Conservation (phyloP, 306 rosid species). For the Fragaria ananassa region DNA sequence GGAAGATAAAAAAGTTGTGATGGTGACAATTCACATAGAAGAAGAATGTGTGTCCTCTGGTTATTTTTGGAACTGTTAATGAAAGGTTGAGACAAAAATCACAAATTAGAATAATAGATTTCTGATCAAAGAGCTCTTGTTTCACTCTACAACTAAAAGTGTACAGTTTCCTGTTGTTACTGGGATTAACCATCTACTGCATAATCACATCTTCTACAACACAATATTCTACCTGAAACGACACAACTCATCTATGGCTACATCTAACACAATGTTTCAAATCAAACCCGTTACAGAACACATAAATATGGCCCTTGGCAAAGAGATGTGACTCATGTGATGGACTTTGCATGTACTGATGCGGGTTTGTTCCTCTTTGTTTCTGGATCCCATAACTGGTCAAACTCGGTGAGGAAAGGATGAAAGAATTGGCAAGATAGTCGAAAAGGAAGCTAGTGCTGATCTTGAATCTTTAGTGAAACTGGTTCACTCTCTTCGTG, state of each 20-base stretch:
- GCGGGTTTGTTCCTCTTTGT: constrained; percentile 10
- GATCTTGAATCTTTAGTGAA: constrained; percentile 52
- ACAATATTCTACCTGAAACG: not conserved
- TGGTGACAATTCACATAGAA: not conserved
- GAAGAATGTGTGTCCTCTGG: not conserved
- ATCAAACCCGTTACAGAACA: not conserved
- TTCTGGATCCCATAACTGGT: constrained; percentile 18
- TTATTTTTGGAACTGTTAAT: not conserved
- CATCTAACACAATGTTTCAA: constrained; percentile 8
- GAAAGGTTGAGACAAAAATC: not conserved
- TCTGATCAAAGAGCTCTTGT: not conserved
- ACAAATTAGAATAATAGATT: not conserved
- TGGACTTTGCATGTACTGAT: constrained; percentile 9
- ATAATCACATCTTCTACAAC: not conserved
- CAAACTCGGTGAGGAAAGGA: constrained; percentile 16
- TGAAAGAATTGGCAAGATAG: not conserved
- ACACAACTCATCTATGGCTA: not conserved
- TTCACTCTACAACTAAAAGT: not conserved
- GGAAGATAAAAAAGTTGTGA: not conserved
- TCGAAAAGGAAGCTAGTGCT: constrained; percentile 30
- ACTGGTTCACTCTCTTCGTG: constrained; percentile 77
- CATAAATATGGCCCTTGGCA: constrained; percentile 8
- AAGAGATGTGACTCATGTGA: not conserved
- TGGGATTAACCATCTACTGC: constrained; percentile 2
- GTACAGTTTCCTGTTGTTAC: not conserved